Conservation (phyloP, 225 moss, liverwort and hornwort species). For the Thuidium tamariscinum region DNA sequence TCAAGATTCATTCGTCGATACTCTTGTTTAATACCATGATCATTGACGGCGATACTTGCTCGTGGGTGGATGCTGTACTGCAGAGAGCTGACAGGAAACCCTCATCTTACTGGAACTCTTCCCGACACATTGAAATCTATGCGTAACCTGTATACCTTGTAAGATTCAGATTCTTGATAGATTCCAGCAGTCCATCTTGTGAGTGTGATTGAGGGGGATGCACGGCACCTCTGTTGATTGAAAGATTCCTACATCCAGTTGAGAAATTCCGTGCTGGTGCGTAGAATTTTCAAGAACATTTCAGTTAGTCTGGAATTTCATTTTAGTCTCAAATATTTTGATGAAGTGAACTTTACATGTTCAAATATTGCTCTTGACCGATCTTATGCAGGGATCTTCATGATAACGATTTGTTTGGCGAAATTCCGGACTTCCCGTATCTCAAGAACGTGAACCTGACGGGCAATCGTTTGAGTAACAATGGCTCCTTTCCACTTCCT, state of each 20-base stretch:
- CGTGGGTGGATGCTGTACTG: not conserved
- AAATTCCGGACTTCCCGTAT: not conserved
- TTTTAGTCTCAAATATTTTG: too few species aligned
- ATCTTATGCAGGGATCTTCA: not conserved
- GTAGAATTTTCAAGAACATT: not conserved
- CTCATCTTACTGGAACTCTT: not conserved
- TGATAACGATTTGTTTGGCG: not conserved
- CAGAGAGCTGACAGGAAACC: conserved; percentile 4
- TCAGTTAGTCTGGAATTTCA: not conserved
- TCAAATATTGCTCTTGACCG: not conserved
- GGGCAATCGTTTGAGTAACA: not conserved
- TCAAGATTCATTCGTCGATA: not conserved
- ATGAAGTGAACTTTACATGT: not conserved
- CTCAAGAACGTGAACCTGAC: not conserved
- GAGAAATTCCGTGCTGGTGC: not conserved
- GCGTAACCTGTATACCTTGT: not conserved
- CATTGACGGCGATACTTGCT: not conserved
- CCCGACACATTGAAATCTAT: not conserved
- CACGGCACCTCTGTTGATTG: not conserved
- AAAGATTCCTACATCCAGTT: not conserved
- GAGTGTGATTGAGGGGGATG: not conserved
- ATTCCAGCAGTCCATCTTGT: not conserved
- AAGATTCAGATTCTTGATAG: not conserved
- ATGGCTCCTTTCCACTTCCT: not conserved
- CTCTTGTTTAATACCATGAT: not conserved